Evolutionary conservation across 371 early-diverging fungal species (phyloP).

Genomic region (Mortierella sp.): DNA sequence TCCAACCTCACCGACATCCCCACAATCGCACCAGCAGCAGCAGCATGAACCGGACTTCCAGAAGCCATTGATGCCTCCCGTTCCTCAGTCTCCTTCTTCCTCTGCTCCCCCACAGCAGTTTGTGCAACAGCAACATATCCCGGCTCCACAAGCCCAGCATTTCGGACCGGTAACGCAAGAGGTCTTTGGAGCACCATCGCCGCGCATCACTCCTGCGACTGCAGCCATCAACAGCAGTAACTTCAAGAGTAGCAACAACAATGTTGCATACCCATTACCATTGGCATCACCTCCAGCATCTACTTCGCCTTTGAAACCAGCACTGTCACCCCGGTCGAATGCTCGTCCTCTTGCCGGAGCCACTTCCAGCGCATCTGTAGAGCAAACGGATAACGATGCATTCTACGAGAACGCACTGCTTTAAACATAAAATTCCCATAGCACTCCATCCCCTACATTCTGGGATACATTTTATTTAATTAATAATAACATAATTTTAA

Average conservation of each 20-base stretch:
- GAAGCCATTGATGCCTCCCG: conserved; percentile 21
- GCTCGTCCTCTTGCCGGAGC: neutral
- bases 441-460: too few species aligned
- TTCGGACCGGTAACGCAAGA: conserved; percentile 23
- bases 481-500: too few species aligned
- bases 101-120: conserved; percentile 11
- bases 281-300: neutral
- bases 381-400: neutral
- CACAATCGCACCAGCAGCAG: neutral
- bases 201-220: conserved; percentile 28
- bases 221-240: neutral
- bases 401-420: conserved; percentile 2
- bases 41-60: neutral
- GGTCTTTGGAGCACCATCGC: conserved; percentile 48
- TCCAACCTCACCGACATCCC: neutral
- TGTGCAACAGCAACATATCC: conserved; percentile 34
- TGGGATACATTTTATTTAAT: neutral
- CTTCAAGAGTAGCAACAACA: conserved; percentile 1
- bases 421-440: neutral
- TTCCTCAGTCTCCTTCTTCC: conserved; percentile 10
- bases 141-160: conserved; percentile 27
- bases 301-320: neutral
- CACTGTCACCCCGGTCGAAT: conserved; percentile 1
- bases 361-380: neutral
- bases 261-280: neutral